Evolutionary conservation across 2,329 filamentous ascomycete species (phyloP).

Genomic region (Diaporthe velutina): DNA sequence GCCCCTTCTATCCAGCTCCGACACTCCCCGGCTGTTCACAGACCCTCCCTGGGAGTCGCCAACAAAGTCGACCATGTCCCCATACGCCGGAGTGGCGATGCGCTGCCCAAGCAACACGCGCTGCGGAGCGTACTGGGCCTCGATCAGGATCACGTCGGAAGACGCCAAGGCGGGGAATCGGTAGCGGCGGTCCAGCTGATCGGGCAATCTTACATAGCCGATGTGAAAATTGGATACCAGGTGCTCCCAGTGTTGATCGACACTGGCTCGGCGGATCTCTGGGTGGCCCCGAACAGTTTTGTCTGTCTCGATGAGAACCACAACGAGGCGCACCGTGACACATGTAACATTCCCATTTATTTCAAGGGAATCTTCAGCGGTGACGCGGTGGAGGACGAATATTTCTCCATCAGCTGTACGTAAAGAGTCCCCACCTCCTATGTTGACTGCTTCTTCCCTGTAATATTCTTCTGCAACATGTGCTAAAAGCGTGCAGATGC

Average conservation of each 20-base stretch:
- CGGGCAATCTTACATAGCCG: slow-evolving; percentile 44
- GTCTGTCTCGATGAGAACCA: slow-evolving; percentile 30
- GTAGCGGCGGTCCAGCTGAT: background rate
- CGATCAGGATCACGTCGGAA: background rate
- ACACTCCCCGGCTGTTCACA: background rate
- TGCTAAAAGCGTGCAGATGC: background rate
- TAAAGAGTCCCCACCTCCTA: background rate
- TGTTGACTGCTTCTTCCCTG: no score
- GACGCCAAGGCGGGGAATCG: background rate
- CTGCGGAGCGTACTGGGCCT: slow-evolving; percentile 10
- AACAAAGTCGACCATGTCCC: background rate
- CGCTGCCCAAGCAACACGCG: background rate
- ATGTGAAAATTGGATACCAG: slow-evolving; percentile 44
- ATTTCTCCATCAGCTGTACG: slow-evolving; percentile 33
- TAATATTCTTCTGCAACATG: rapidly evolving
- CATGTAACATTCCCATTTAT: slow-evolving; percentile 23
- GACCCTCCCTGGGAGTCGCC: background rate
- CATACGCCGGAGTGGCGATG: background rate
- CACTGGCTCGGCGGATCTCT: slow-evolving; percentile 44
- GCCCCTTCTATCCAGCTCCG: background rate
- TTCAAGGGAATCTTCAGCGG: slow-evolving; percentile 15
- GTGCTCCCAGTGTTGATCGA: slow-evolving; percentile 46
- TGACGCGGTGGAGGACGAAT: slow-evolving; percentile 14
- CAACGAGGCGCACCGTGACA: background rate
- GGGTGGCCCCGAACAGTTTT: slow-evolving; percentile 31